Evolutionary conservation across 2,329 filamentous ascomycete species (phyloP).

Genomic region (Phialophora tarda): DNA sequence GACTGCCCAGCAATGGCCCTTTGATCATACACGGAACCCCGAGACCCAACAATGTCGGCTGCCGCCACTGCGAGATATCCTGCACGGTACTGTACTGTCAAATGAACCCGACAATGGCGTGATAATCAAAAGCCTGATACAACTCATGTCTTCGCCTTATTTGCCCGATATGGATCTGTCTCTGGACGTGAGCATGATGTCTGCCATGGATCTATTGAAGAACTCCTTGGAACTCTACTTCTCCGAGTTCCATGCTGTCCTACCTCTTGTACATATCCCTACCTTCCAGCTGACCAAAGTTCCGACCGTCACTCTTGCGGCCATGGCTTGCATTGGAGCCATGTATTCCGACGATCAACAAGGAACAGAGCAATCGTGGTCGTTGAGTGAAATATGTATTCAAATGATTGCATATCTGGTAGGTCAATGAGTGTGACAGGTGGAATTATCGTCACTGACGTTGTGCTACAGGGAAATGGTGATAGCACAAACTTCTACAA

Average conservation of each 20-base stretch:
- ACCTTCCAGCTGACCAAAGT: conserved; percentile 31
- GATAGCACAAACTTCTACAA: conserved; percentile 33
- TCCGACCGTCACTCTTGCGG: conserved; percentile 31
- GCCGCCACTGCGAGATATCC: conserved; percentile 32
- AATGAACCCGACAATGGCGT: conserved; percentile 21
- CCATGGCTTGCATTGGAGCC: conserved; percentile 35
- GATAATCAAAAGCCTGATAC: conserved; percentile 26
- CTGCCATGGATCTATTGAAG: conserved; percentile 30
- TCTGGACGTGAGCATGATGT: conserved; percentile 27
- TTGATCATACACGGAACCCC: conserved; percentile 31
- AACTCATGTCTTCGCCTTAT: conserved; percentile 27
- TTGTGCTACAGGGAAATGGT: conserved; percentile 21
- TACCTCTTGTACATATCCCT: conserved; percentile 32
- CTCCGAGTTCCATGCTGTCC: conserved; percentile 29
- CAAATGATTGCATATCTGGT: conserved; percentile 34
- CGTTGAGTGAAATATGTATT: conserved; percentile 33
- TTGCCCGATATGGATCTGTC: conserved; percentile 26
- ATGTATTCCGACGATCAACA: conserved; percentile 34
- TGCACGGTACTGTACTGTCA: conserved; percentile 30
- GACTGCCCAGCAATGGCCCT: conserved; percentile 32
- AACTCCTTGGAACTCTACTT: conserved; percentile 34
- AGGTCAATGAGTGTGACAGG: not conserved
- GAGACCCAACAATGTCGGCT: conserved; percentile 28
- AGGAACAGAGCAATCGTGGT: conserved; percentile 31
- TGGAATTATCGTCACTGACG: not conserved